Conservation (phyloP, 495 filamentous ascomycete genomes). For the Penicillium flavigenum region DNA sequence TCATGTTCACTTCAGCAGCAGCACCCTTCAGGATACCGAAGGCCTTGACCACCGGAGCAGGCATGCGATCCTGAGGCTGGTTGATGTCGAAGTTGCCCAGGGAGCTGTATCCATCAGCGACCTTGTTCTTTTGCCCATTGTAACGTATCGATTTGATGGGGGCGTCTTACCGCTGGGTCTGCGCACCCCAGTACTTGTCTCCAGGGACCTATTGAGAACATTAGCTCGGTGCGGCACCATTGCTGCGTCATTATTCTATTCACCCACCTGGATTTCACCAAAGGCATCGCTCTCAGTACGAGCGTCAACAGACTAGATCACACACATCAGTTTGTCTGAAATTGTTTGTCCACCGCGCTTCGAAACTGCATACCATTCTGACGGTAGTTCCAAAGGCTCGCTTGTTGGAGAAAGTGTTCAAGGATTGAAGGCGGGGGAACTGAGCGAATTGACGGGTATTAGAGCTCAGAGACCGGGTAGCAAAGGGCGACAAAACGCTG, state of each 20-base stretch:
- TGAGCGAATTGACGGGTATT: constrained; percentile 37
- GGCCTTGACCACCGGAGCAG: constrained; percentile 82
- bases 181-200: constrained; percentile 98
- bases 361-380: constrained; percentile 39
- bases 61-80: constrained; percentile 98
- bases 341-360: constrained; percentile 1
- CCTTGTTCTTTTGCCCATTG: background rate
- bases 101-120: constrained; percentile 52
- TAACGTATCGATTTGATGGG: constrained; percentile 8
- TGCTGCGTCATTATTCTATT: background rate
- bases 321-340: constrained; percentile 17
- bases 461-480: constrained; percentile 37
- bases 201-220: constrained; percentile 62
- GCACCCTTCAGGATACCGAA: constrained; percentile 98
- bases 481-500: constrained; percentile 31
- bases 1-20: constrained; percentile 94
- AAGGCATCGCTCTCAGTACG: constrained; percentile 95
- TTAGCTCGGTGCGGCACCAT: constrained; percentile 23
- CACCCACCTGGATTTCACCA: constrained; percentile 73
- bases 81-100: constrained; percentile 98
- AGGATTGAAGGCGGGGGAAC: constrained; percentile 45
- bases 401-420: constrained; percentile 36
- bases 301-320: constrained; percentile 38
- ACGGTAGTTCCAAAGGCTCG: constrained; percentile 45
- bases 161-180: constrained; percentile 77